Conservation (phyloP, 345 rosid species). For the Psidium guajava region DNA sequence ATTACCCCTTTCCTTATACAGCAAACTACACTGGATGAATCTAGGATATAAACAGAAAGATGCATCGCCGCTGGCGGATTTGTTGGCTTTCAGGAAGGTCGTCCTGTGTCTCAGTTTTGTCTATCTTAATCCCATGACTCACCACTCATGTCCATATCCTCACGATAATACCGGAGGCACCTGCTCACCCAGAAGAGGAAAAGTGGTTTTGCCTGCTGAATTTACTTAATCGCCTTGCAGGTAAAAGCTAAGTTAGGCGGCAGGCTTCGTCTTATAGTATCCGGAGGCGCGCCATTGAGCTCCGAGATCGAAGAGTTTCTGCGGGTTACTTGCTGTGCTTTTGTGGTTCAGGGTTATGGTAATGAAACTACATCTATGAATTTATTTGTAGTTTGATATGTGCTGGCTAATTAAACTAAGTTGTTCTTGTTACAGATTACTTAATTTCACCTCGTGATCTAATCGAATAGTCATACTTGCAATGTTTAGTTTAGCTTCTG, state of each 20-base stretch:
- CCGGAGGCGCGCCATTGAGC: constrained; percentile 93
- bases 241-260: constrained; percentile 90
- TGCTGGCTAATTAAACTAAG: background rate
- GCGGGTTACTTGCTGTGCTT: constrained; percentile 84
- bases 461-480: background rate
- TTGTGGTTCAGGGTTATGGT: constrained; percentile 90
- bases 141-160: background rate
- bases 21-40: constrained; percentile 93
- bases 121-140: background rate
- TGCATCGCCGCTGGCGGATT: constrained; percentile 83
- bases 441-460: background rate
- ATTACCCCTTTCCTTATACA: constrained; percentile 16
- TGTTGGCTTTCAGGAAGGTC: constrained; percentile 96
- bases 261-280: constrained; percentile 58
- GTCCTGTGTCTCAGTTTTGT: background rate
- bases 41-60: constrained; percentile 61
- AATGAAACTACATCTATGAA: constrained; percentile 1
- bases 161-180: background rate
- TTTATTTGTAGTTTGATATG: background rate
- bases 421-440: background rate
- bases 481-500: background rate
- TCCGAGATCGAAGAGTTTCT: constrained; percentile 86
- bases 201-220: background rate
- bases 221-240: constrained; percentile 15
- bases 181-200: background rate